Evolutionary conservation across 495 filamentous ascomycete genomes (phyloP).

Genomic region (Aspergillus saccharolyticus): DNA sequence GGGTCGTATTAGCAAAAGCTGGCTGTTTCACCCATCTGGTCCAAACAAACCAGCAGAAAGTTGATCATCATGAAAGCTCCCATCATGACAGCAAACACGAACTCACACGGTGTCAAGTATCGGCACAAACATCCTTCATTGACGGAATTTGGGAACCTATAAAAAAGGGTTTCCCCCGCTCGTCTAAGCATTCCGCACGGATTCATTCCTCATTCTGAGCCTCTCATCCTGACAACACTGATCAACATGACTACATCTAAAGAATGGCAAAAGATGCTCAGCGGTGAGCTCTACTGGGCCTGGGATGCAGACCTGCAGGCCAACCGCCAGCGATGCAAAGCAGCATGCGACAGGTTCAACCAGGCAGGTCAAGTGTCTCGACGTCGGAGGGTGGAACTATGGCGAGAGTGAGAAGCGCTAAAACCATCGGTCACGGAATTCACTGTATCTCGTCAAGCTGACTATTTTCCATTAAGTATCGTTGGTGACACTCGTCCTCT

Average conservation of each 20-base stretch:
- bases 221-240: not conserved
- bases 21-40: not conserved
- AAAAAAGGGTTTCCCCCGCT: not conserved
- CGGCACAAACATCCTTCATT: not conserved
- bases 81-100: not conserved
- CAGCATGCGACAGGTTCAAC: conserved; percentile 59
- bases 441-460: not conserved
- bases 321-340: conserved; percentile 53
- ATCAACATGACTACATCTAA: conserved; percentile 27
- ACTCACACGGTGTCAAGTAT: not conserved
- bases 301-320: conserved; percentile 48
- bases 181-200: not conserved
- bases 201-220: not conserved
- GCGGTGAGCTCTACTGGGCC: conserved; percentile 42
- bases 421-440: not conserved
- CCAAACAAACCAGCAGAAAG: not conserved
- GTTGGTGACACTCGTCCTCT: conserved; percentile 55
- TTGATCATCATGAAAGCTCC: not conserved
- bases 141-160: not conserved
- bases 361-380: conserved; percentile 46
- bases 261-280: conserved; percentile 36
- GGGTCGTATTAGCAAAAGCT: not conserved
- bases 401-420: conserved; percentile 54
- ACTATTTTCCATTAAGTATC: conserved; percentile 37
- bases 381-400: conserved; percentile 57